Evolutionary conservation across 305 asterid genomes (phyloP).

Genomic region (Ilex paraguariensis): DNA sequence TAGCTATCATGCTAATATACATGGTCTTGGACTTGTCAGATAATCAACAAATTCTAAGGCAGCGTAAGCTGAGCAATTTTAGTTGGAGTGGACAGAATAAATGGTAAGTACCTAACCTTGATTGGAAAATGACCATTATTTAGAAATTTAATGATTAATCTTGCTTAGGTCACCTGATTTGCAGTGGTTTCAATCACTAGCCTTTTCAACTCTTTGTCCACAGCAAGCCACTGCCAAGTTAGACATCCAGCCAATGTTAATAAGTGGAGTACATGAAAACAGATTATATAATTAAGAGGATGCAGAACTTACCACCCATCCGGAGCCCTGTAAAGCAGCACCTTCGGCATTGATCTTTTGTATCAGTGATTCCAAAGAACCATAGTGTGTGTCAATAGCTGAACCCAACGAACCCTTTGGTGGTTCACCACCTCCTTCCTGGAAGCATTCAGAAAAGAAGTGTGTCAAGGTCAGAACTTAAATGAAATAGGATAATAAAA

Average conservation of each 20-base stretch:
- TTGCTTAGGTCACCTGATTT: slow-evolving; percentile 24
- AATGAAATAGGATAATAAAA: neutral
- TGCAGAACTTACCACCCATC: slow-evolving; percentile 31
- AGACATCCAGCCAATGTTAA: neutral
- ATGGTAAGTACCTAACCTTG: neutral
- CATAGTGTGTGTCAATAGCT: slow-evolving; percentile 16
- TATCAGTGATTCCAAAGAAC: slow-evolving; percentile 22
- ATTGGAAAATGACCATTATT: neutral
- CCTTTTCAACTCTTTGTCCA: slow-evolving; percentile 22
- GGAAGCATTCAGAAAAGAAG: neutral
- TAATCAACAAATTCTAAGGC: neutral
- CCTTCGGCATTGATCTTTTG: slow-evolving; percentile 33
- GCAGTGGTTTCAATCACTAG: slow-evolving; percentile 30
- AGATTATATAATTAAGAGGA: neutral
- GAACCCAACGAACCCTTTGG: slow-evolving; percentile 22
- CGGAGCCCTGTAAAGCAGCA: slow-evolving; percentile 41
- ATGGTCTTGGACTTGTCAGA: neutral
- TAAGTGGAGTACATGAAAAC: neutral
- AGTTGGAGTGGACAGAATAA: neutral
- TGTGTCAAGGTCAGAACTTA: neutral
- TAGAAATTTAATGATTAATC: neutral
- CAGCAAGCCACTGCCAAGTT: slow-evolving; percentile 21
- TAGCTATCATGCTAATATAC: too few relatives aligned
- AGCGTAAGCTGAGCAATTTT: neutral
- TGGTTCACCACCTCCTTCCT: slow-evolving; percentile 39